phyloP scores from a whole-genome alignment of 306 rosid genomes.

The Fagus crenata region DNA sequence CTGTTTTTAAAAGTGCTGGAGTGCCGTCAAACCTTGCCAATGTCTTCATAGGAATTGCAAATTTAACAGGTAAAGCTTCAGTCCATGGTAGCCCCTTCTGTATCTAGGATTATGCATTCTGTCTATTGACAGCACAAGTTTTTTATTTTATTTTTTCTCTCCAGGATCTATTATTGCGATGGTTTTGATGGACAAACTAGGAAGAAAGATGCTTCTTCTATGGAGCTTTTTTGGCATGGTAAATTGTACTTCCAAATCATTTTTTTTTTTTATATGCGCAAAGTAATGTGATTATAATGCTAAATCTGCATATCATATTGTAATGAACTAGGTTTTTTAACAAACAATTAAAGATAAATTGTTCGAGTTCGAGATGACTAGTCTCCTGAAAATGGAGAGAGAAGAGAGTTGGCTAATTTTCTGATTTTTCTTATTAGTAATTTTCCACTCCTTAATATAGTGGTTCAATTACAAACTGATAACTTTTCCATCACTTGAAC shows the following conservation, averaged over 20 bases:
- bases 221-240: constrained; percentile 99
- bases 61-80: constrained; percentile 63
- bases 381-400: no score
- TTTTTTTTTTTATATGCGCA: neutral
- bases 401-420: no score
- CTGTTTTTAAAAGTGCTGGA: constrained; percentile 90
- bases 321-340: no score
- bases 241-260: constrained; percentile 30
- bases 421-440: no score
- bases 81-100: constrained; percentile 20
- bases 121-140: constrained; percentile 30
- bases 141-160: constrained; percentile 5
- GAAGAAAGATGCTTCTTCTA: constrained; percentile 82
- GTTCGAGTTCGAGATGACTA: no score
- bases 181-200: constrained; percentile 92
- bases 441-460: no score
- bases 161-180: constrained; percentile 82
- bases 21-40: constrained; percentile 88
- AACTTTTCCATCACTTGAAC: no score
- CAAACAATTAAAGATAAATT: no score
- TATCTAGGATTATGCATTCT: constrained; percentile 18
- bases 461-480: no score
- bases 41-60: constrained; percentile 75
- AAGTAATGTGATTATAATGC: constrained; percentile 12
- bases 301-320: constrained; percentile 8